These are phyloP conservation scores for Aspergillus intermedius DNA, from an alignment of 2,329 filamentous ascomycete genomes.

Conservation along the genomic window DNA sequence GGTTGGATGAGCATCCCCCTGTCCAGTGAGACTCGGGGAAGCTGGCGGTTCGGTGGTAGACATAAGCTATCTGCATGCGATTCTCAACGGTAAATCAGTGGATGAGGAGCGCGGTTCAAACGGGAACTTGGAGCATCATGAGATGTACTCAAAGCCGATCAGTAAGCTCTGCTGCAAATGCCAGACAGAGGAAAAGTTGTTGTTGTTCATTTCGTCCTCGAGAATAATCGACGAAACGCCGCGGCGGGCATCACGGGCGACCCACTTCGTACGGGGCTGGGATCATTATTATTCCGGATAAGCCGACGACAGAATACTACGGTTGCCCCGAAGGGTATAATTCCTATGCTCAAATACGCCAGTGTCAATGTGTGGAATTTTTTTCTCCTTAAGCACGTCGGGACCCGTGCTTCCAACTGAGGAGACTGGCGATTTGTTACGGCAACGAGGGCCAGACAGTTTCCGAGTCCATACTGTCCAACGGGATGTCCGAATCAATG, in stretches of 20 bases:
- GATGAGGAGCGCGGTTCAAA: slow-evolving; percentile 12
- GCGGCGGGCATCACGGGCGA: not conserved
- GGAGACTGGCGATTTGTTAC: slow-evolving; percentile 28
- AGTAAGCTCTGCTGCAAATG: too few species aligned
- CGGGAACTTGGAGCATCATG: slow-evolving; percentile 21
- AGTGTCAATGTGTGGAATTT: slow-evolving; percentile 44
- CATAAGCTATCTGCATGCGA: slow-evolving; percentile 41
- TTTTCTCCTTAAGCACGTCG: slow-evolving; percentile 41
- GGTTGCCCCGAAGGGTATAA: too few species aligned
- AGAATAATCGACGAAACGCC: not conserved
- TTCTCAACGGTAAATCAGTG: slow-evolving; percentile 5
- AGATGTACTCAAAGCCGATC: not conserved
- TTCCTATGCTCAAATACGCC: too few species aligned
- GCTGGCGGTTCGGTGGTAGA: slow-evolving; percentile 24
- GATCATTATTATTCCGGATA: slow-evolving; percentile 31
- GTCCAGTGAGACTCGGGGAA: slow-evolving; percentile 17
- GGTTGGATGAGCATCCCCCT: slow-evolving; percentile 16
- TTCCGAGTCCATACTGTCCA: slow-evolving; percentile 26
- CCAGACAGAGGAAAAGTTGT: too few species aligned
- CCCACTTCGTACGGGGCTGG: slow-evolving; percentile 2
- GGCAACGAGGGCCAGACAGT: slow-evolving; percentile 41
- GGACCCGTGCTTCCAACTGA: slow-evolving; percentile 23
- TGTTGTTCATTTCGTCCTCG: too few species aligned
- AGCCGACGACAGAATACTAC: not conserved
- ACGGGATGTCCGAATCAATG: slow-evolving; percentile 12